Evolutionary conservation across 768 basidiomycete genomes (phyloP).

Genomic region (Calvatia gigantea): DNA sequence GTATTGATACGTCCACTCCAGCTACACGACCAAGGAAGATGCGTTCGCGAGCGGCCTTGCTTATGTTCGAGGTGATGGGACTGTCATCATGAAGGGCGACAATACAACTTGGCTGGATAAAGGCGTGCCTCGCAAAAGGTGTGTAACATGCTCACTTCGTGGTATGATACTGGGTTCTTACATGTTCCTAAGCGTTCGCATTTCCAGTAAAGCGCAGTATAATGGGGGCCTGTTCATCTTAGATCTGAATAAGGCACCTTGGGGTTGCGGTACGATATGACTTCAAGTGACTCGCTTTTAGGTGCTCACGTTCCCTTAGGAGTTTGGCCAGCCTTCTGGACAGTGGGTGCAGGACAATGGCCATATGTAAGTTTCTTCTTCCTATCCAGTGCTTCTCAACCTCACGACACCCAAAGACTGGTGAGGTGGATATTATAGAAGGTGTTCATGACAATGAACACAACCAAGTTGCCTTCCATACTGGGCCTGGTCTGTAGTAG

Average conservation of each 20-base stretch:
- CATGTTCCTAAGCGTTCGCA: conserved; percentile 56
- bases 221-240: conserved; percentile 82
- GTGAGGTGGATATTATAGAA: conserved; percentile 83
- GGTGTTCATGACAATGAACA: conserved; percentile 83
- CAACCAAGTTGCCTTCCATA: conserved; percentile 84
- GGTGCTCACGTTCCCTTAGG: conserved; percentile 32
- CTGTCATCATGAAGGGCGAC: conserved; percentile 77
- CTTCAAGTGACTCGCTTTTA: neutral
- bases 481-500: conserved; percentile 46
- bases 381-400: neutral
- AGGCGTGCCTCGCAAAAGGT: conserved; percentile 65
- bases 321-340: conserved; percentile 89
- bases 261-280: conserved; percentile 71
- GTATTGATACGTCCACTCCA: conserved; percentile 21
- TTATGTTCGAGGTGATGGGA: conserved; percentile 52
- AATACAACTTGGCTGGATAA: conserved; percentile 51
- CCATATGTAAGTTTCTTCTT: conserved; percentile 46
- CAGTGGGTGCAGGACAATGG: conserved; percentile 55
- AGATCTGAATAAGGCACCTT: conserved; percentile 80
- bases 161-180: neutral
- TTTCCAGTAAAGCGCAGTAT: conserved; percentile 61
- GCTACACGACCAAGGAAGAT: conserved; percentile 55
- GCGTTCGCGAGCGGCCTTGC: conserved; percentile 54
- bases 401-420: conserved; percentile 40
- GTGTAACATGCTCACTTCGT: neutral